Evolutionary conservation across 495 filamentous ascomycete species (phyloP).

Genomic region (Neurospora sublineolata): DNA sequence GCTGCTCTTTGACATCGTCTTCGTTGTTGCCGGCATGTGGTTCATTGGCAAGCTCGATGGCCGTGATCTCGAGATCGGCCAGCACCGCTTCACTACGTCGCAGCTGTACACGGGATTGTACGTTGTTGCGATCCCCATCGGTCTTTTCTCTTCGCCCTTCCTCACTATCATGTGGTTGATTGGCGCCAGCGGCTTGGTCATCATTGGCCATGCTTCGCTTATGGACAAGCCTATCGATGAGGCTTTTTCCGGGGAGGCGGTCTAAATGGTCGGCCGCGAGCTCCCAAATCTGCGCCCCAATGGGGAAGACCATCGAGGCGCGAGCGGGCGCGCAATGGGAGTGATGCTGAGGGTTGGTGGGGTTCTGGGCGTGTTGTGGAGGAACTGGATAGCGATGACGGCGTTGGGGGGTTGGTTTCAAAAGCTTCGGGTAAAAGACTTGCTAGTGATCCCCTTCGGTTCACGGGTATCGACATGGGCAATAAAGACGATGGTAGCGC

Average conservation of each 20-base stretch:
- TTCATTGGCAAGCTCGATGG: constrained; percentile 81
- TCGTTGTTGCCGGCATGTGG: constrained; percentile 77
- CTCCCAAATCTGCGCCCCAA: constrained; percentile 89
- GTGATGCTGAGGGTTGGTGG: constrained; percentile 34
- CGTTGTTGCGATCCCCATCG: constrained; percentile 68
- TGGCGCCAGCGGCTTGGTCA: constrained; percentile 80
- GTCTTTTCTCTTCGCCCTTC: constrained; percentile 71
- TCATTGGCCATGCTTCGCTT: constrained; percentile 87
- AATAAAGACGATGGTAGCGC: constrained; percentile 29
- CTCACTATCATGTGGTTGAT: constrained; percentile 83
- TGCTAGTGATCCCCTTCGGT: constrained; percentile 48
- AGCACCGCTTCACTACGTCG: constrained; percentile 71
- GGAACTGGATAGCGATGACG: constrained; percentile 55
- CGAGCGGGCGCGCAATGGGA: constrained; percentile 54
- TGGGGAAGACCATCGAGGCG: constrained; percentile 97
- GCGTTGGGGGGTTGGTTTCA: constrained; percentile 38
- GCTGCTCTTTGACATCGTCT: constrained; percentile 82
- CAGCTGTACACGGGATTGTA: constrained; percentile 89
- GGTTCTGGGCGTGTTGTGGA: constrained; percentile 44
- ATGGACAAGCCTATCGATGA: constrained; percentile 99
- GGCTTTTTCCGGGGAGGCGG: constrained; percentile 99
- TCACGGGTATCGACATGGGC: constrained; percentile 49
- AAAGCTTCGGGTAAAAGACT: constrained; percentile 29
- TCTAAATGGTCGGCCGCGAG: constrained; percentile 99
- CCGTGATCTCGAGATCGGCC: constrained; percentile 75